phyloP scores from a whole-genome alignment of 768 basidiomycete genomes.

The Solioccasus polychromus region DNA sequence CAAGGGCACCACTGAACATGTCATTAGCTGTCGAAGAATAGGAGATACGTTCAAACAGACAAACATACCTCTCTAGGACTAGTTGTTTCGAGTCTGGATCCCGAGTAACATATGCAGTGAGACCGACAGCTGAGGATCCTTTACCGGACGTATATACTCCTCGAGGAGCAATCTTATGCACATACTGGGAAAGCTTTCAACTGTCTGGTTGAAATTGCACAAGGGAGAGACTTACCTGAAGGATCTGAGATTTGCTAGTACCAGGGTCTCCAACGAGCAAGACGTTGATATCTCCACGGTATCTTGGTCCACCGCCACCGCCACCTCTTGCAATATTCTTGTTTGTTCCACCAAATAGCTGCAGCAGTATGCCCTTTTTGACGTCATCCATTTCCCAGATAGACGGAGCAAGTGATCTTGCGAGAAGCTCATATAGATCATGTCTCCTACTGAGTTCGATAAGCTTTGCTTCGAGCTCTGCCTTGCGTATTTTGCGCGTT shows the following conservation, averaged over 20 bases:
- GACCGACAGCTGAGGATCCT: slow-evolving; percentile 96
- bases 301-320: slow-evolving; percentile 93
- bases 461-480: slow-evolving; percentile 79
- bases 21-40: slow-evolving; percentile 4
- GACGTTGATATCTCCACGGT: slow-evolving; percentile 97
- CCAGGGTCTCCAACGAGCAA: slow-evolving; percentile 97
- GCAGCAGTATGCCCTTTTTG: slow-evolving; percentile 95
- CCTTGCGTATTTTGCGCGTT: slow-evolving; percentile 41
- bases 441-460: slow-evolving; percentile 66
- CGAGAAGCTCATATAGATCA: slow-evolving; percentile 84
- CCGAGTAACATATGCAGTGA: slow-evolving; percentile 97
- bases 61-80: slow-evolving; percentile 83
- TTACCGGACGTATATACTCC: slow-evolving; percentile 98
- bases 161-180: slow-evolving; percentile 96
- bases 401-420: slow-evolving; percentile 85
- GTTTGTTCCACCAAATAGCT: slow-evolving; percentile 97
- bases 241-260: slow-evolving; percentile 92
- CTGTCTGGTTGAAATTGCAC: neutral
- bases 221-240: slow-evolving; percentile 56
- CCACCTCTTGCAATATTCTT: slow-evolving; percentile 92
- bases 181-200: slow-evolving; percentile 59
- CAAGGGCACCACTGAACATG: slow-evolving; percentile 76
- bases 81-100: slow-evolving; percentile 98
- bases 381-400: slow-evolving; percentile 99
- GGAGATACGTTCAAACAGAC: neutral